Conservation (phyloP, 148 eudicot genomes). For the Cornus suecica region DNA sequence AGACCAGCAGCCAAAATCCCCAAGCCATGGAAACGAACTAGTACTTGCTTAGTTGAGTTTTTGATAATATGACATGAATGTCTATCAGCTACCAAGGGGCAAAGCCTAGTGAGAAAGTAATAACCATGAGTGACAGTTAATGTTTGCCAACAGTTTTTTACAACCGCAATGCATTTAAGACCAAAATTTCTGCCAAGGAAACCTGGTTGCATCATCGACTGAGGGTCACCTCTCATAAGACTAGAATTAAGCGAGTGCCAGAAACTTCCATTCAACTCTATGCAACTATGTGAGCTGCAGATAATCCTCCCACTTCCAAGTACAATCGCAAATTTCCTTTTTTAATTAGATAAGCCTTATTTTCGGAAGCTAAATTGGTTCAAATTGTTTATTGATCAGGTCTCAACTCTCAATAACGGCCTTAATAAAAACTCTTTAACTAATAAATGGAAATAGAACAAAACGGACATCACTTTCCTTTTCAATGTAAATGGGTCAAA, state of each 20-base stretch:
- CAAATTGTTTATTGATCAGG: background rate
- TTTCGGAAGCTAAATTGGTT: background rate
- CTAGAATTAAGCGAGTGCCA: background rate
- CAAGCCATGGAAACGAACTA: background rate
- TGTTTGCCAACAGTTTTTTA: background rate
- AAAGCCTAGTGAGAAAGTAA: background rate
- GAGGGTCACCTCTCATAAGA: constrained; percentile 4
- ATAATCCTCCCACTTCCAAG: background rate
- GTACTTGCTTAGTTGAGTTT: background rate
- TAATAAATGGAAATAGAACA: background rate
- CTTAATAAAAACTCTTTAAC: background rate
- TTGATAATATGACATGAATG: background rate
- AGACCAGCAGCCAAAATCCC: background rate
- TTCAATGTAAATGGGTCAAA: background rate
- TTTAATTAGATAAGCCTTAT: background rate
- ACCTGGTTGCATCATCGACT: background rate
- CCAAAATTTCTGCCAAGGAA: background rate
- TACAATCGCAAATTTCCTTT: background rate
- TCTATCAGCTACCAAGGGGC: background rate
- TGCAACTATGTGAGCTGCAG: background rate
- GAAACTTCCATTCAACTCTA: background rate
- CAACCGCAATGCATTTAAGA: background rate
- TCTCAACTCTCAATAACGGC: background rate
- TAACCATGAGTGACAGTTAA: background rate
- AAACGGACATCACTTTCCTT: background rate